A percentile compares a stretch with the other conserved stretches of the same genome.
These are phyloP conservation scores for Oryza punctata DNA, from an alignment of 176 grass and related monocot genomes.

Conservation along the genomic window DNA sequence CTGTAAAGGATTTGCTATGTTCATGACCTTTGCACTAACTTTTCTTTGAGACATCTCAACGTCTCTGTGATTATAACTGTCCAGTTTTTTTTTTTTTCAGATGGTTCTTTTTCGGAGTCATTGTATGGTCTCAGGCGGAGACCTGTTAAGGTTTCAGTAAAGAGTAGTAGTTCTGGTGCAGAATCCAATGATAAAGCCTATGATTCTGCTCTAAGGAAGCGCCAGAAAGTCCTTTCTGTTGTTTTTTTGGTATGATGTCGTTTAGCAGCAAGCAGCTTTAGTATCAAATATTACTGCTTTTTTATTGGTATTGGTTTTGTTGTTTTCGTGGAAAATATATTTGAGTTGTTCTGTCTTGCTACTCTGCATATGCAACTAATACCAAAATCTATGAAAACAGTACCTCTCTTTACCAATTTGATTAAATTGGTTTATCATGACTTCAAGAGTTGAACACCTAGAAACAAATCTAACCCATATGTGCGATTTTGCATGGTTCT, in stretches of 20 bases:
- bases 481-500: conserved; percentile 32
- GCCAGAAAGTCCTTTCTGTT: conserved; percentile 89
- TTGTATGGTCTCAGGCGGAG: conserved; percentile 94
- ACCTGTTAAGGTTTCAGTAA: conserved; percentile 59
- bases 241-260: conserved; percentile 74
- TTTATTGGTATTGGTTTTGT: conserved; percentile 13
- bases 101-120: conserved; percentile 96
- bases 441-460: conserved; percentile 7
- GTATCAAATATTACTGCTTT: conserved; percentile 10
- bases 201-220: conserved; percentile 76
- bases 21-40: background rate
- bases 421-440: background rate
- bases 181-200: conserved; percentile 59
- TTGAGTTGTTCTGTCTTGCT: background rate
- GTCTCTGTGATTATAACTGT: background rate
- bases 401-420: background rate
- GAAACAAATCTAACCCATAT: conserved; percentile 7
- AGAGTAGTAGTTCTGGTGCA: conserved; percentile 42
- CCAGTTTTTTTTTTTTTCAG: conserved; percentile 53
- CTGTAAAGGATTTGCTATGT: background rate
- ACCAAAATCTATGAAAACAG: background rate
- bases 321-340: background rate
- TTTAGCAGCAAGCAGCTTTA: conserved; percentile 23
- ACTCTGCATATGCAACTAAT: background rate
- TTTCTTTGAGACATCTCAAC: background rate